Percentiles rank a stretch among this genome's conserved stretches.
phyloP scores from a whole-genome alignment of 345 rosid genomes.

The Syzygium jambos region DNA sequence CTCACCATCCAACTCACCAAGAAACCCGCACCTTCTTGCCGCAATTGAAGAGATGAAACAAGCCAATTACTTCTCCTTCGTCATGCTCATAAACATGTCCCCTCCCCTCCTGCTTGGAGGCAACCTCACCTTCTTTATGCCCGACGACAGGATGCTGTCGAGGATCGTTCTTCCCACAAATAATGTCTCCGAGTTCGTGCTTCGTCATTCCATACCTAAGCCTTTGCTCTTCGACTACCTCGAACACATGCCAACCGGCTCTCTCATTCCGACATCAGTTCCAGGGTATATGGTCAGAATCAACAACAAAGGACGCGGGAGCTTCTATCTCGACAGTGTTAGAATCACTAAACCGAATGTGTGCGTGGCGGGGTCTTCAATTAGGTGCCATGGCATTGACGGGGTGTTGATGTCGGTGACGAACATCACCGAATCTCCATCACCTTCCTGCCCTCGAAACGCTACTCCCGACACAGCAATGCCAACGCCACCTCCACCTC shows the following conservation, averaged over 20 bases:
- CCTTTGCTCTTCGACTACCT: constrained; percentile 63
- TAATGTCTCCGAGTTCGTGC: constrained; percentile 39
- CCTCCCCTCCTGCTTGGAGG: constrained; percentile 10
- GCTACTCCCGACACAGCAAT: neutral
- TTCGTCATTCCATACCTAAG: constrained; percentile 67
- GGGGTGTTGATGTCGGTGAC: constrained; percentile 24
- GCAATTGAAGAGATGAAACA: constrained; percentile 68
- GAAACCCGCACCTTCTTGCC: constrained; percentile 23
- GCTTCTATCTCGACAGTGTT: constrained; percentile 48
- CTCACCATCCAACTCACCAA: constrained; percentile 11
- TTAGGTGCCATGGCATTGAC: constrained; percentile 72
- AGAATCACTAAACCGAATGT: constrained; percentile 49
- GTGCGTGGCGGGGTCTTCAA: constrained; percentile 49
- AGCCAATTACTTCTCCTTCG: constrained; percentile 66
- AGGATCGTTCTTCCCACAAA: constrained; percentile 12
- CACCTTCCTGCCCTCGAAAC: constrained; percentile 18
- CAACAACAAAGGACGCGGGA: constrained; percentile 41
- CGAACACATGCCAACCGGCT: constrained; percentile 45
- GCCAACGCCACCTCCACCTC: neutral
- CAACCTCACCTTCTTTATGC: constrained; percentile 75
- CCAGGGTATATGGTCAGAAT: constrained; percentile 38
- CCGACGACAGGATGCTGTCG: constrained; percentile 48
- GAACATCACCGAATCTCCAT: constrained; percentile 5
- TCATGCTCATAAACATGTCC: constrained; percentile 62
- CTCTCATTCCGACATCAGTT: constrained; percentile 41